Percentiles rank a stretch among this genome's conserved stretches.
Evolutionary conservation across 805 yeast genomes (phyloP).

Genomic region (Yarrowia divulgata): DNA sequence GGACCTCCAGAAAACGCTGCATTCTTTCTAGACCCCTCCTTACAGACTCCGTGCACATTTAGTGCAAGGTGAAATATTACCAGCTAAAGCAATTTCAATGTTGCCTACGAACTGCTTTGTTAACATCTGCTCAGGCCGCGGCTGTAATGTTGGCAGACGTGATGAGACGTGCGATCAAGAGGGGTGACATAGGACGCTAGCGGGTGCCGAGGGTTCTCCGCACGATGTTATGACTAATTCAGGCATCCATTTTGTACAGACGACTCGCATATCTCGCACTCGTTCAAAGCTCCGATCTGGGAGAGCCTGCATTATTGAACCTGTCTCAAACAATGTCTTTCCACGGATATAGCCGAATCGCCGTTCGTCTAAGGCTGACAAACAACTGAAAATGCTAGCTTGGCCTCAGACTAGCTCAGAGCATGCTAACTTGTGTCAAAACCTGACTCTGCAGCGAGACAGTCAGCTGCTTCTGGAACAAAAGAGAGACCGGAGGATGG

Average conservation of each 20-base stretch:
- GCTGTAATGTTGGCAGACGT: conserved; percentile 28
- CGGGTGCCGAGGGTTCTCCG: not conserved
- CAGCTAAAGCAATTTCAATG: not conserved
- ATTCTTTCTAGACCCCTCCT: conserved; percentile 20
- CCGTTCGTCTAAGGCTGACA: conserved; percentile 12
- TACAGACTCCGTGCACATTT: not conserved
- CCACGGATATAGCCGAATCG: conserved; percentile 11
- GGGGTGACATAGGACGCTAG: conserved; percentile 23
- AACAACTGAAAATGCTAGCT: not conserved
- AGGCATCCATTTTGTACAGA: too few species aligned
- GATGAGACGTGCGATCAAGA: conserved; percentile 30
- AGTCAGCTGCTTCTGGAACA: not conserved
- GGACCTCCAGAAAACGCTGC: not conserved
- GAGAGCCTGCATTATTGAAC: not conserved
- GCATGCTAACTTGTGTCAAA: not conserved
- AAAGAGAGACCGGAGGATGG: not conserved
- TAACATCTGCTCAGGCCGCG: not conserved
- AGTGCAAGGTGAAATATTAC: not conserved
- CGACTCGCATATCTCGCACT: not conserved
- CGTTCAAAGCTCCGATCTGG: not conserved
- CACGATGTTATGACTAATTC: not conserved
- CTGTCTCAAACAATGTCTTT: not conserved
- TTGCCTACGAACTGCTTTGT: conserved; percentile 1
- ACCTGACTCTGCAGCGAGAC: not conserved
- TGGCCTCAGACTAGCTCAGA: not conserved